Percentiles rank a stretch among this genome's conserved stretches.
Evolutionary conservation across 2,329 filamentous ascomycete genomes (phyloP).

Genomic region (Fusarium brevicatenulatum): DNA sequence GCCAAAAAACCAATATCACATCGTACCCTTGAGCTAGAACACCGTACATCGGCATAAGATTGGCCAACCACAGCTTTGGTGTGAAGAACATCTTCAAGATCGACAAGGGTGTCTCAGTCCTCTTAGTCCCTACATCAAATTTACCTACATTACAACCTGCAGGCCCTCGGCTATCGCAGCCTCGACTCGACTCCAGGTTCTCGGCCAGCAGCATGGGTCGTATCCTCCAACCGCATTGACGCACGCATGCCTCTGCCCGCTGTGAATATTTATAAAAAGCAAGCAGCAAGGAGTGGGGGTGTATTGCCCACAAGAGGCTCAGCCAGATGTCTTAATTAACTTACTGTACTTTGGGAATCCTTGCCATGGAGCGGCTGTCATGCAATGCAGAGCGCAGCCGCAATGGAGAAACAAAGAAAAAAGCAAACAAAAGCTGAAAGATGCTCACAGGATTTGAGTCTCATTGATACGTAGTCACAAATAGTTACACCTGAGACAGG

Average conservation of each 20-base stretch:
- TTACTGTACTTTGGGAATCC: constrained; percentile 17
- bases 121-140: constrained; percentile 12
- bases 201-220: constrained; percentile 22
- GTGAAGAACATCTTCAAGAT: constrained; percentile 37
- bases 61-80: constrained; percentile 36
- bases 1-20: neutral
- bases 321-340: neutral
- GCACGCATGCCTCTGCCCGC: constrained; percentile 23
- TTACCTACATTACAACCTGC: neutral
- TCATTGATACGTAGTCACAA: neutral
- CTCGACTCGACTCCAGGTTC: constrained; percentile 36
- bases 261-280: constrained; percentile 4
- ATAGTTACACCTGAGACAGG: neutral
- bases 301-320: neutral
- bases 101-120: constrained; percentile 39
- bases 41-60: constrained; percentile 9
- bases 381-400: constrained; percentile 37
- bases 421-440: constrained; percentile 23
- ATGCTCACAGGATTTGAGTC: constrained; percentile 2
- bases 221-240: constrained; percentile 16
- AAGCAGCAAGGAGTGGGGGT: constrained; percentile 2
- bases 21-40: neutral
- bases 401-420: constrained; percentile 15
- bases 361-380: constrained; percentile 25
- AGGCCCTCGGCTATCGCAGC: constrained; percentile 40